phyloP scores from a whole-genome alignment of 371 early-diverging fungal species.

The Apophysomyces sp. region DNA sequence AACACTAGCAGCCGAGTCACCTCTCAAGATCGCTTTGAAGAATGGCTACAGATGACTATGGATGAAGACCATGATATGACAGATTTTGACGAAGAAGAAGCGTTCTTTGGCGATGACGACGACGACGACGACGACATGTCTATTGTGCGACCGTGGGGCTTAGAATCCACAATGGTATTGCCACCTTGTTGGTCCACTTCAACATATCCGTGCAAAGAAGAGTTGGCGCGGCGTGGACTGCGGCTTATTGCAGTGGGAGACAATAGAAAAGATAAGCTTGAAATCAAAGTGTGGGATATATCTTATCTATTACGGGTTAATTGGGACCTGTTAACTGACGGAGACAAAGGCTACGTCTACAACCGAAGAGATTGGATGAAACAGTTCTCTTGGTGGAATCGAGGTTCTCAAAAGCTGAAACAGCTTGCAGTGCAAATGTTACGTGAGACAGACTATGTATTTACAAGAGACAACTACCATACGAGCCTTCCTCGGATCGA shows the following conservation, averaged over 20 bases:
- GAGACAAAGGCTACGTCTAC: neutral
- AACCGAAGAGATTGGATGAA: slow-evolving; percentile 6
- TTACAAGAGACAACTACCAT: neutral
- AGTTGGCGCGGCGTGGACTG: slow-evolving; percentile 25
- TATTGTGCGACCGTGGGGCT: slow-evolving; percentile 40
- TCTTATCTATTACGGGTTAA: slow-evolving; percentile 25
- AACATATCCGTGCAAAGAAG: neutral
- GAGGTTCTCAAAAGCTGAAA: slow-evolving; percentile 20
- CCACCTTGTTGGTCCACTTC: slow-evolving; percentile 28
- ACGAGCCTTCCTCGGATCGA: neutral
- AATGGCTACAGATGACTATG: neutral
- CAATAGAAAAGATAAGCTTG: slow-evolving; percentile 28
- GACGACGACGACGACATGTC: slow-evolving; percentile 9
- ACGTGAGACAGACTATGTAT: neutral
- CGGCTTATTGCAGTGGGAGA: slow-evolving; percentile 37
- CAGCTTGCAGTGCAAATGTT: slow-evolving; percentile 30
- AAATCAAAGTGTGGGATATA: slow-evolving; percentile 49
- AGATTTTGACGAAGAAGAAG: slow-evolving; percentile 7
- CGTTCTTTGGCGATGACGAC: slow-evolving; percentile 12
- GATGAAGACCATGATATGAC: slow-evolving; percentile 4
- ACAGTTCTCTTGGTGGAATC: slow-evolving; percentile 37
- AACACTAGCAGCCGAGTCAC: neutral
- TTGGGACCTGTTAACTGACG: slow-evolving; percentile 23
- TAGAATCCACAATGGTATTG: slow-evolving; percentile 41
- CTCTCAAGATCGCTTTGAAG: neutral